Base-by-base conservation (phyloP, 2,329 filamentous ascomycete species). In the Pseudogymnoascus sp. region DNA sequence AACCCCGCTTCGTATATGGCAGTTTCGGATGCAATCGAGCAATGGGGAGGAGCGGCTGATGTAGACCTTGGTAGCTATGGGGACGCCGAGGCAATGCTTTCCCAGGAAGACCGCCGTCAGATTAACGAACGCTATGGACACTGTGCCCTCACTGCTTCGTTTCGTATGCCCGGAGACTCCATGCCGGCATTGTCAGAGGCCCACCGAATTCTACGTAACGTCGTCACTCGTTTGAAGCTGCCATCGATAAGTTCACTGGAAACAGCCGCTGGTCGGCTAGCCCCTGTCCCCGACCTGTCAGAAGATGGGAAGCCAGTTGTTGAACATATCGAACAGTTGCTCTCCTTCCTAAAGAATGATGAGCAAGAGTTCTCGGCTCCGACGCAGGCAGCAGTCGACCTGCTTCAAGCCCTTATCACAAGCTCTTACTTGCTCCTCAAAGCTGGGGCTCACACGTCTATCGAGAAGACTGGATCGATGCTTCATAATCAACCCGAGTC, bases 21-120 rank as follows among this genome's bases (percentile, higher is more conserved):
- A n/a, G 82, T 84, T n/a, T 78, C 86, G 34, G 79, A 80, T 60
- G 85, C 83, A 6, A 77, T 92, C 36, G 82, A 86, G 65, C 83
- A 89, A 67, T 93, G 89, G 89, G 84, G 87, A 69, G 90, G 89
- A 0, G 88, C 89, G 0, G 78, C 78, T 5, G 89, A 93, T 70
- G 80, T 88, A 57, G 87, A 92, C 67, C 73, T 91, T 4, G 87
- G 86, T 3, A 83, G 82, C 11, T 83, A 81, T 67, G 80, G 81
- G 42, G 74, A 78, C 65, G 73, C 75, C 6, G 78, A 77, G 2
- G 74, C 80, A 59, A 84, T 84, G 76, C 73, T 91, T 60, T 80
- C 82, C 59, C 85, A 89, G 59, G 78, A 83, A 2, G 79, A 84
- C 54, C 82, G 85, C 67, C 77, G 79, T 36, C 81, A 84, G 66